Evolutionary conservation across 1,139 yeast genomes (phyloP), one percentile per base, ranked within the genome.

Genomic region (Diutina catenulata): DNA sequence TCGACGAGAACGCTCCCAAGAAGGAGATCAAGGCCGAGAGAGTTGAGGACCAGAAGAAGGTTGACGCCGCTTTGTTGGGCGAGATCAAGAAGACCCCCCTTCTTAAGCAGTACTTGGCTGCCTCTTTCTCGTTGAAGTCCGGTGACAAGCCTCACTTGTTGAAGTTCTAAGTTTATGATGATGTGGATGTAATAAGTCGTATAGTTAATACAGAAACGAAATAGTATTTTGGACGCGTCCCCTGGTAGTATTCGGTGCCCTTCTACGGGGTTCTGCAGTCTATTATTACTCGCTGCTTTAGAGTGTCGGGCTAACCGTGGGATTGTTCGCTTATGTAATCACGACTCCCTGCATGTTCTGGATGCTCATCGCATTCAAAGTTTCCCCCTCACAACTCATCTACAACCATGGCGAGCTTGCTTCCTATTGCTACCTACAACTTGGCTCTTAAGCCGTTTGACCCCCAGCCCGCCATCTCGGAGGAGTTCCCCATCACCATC

Each of bases 121-220:
- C 96, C 60, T 74, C 95, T 56, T 91, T 91, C 91, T 81, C 95
- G 58, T 81, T 93, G 72, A 88, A 87, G 86, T 80, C 76, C 74
- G 98, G 98, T 71, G 98, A 91, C 79, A 87, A 76, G 72, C 99
- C 98, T 62, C 98, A 91, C 74, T 82, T 84, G 69, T 87, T 91
- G 81, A 86, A 84, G 77, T 91, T 91, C 71, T 91, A 86, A 81
- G 49, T 41, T 43, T 40, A 20, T 50, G 45, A n/a, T n/a, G n/a
- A n/a, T n/a, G n/a, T n/a, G n/a, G n/a, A n/a, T n/a, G n/a, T n/a
- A n/a, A n/a, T n/a, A n/a, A n/a, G n/a, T n/a, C n/a, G n/a, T n/a
- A n/a, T 38, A 13, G 38, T 39, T 37, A 39, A 31, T 15, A 43
- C 28, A 18, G 45, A 41, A 23, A 21, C 20, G 35, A 31, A 20